Conservation (phyloP, 345 rosid species). For the Kandelia obovata region DNA sequence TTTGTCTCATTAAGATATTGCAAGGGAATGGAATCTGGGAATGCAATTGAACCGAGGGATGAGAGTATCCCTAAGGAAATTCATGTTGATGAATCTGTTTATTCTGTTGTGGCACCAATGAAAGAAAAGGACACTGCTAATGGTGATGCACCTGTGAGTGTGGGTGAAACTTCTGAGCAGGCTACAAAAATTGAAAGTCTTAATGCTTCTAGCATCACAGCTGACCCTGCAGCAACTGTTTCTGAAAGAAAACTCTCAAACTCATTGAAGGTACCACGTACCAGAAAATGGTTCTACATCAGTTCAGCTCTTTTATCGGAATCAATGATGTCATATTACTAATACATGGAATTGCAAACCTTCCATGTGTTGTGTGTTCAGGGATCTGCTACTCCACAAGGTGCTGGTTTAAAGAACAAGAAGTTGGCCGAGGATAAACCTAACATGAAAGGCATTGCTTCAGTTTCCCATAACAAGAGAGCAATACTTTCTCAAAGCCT, state of each 20-base stretch:
- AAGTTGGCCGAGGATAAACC: conserved; percentile 51
- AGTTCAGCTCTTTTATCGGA: conserved; percentile 10
- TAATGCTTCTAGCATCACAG: conserved; percentile 22
- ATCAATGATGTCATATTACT: conserved; percentile 2
- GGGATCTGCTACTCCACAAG: conserved; percentile 33
- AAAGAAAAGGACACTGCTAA: conserved; percentile 28
- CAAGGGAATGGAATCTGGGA: conserved; percentile 60
- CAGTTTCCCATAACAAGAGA: conserved; percentile 42
- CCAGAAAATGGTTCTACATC: conserved; percentile 16
- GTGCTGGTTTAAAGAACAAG: conserved; percentile 33
- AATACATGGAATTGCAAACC: background rate
- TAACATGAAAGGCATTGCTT: conserved; percentile 38
- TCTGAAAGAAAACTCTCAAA: conserved; percentile 39
- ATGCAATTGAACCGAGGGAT: conserved; percentile 33
- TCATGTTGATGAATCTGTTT: conserved; percentile 30
- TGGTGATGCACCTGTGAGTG: conserved; percentile 15
- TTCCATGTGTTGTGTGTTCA: conserved; percentile 22
- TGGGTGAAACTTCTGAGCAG: conserved; percentile 28
- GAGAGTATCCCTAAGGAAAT: conserved; percentile 28
- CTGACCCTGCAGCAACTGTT: conserved; percentile 27
- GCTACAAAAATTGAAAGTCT: conserved; percentile 29
- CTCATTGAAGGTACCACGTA: conserved; percentile 45
- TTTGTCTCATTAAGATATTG: conserved; percentile 6
- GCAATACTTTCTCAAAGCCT: conserved; percentile 58
- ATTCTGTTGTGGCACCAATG: conserved; percentile 27